Base-by-base conservation (phyloP, 2,329 filamentous ascomycete species). In the Beauveria sp. region DNA sequence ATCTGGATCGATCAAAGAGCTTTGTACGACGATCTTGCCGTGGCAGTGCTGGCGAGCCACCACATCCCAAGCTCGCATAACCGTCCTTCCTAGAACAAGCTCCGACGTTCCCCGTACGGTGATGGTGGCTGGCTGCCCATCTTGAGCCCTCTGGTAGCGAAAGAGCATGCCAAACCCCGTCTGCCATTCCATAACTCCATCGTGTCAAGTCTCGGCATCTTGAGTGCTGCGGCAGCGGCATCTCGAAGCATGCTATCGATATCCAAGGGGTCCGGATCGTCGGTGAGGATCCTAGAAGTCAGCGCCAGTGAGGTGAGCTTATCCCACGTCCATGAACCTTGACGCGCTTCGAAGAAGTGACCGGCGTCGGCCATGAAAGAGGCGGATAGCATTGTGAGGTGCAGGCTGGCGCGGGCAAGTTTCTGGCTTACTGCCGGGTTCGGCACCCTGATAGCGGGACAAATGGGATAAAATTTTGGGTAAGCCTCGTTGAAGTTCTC, bases 401-500 rank as follows among this genome's bases (percentile, higher is more conserved):
- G 53, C 26, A 71, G 64, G 62, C 70, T 74, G 42, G 69, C 66
- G 22, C 65, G 61, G 53, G 70, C 72, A 65, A 71, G 64, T 61
- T 66, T 65, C 62, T 60, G 65, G 67, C 69, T 69, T 24, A 73
- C 60, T 43, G 24, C 66, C 34, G 65, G 63, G 51, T 59, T 63
- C 62, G 69, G 66, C 30, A 63, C 62, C 50, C 69, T 64, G 52
- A 69, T 30, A 9, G 47, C 26, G 22, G 24, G 10, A 26, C 24
- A 26, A 22, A 22, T 22, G 20, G 20, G 20, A 22, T 22, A 22
- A 22, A 22, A 1, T 66, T 60, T 47, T 58, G 68, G 59, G 63
- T 72, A 74, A 54, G 46, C 43, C 66, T 74, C 62, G 60, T 73
- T 68, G 63, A 72, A 71, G 63, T 74, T 74, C 66, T 74, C 69